Evolutionary conservation across 2,329 filamentous ascomycete species (phyloP).

Genomic region (Lasiodiplodia theobromae): DNA sequence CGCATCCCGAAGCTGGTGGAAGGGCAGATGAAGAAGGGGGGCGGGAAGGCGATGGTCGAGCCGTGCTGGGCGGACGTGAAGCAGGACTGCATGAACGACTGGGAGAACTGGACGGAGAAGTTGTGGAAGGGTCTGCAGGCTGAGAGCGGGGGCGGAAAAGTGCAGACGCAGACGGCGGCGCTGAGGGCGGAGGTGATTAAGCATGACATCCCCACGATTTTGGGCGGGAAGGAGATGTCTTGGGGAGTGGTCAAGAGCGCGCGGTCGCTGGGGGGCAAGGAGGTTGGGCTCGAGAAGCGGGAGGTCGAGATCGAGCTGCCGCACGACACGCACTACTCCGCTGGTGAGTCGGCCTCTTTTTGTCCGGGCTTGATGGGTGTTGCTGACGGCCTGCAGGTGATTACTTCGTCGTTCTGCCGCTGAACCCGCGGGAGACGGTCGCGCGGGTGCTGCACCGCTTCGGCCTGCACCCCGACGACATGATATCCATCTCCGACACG

Average conservation of each 20-base stretch:
- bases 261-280: conserved; percentile 13
- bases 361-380: not conserved
- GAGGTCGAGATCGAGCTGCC: conserved; percentile 22
- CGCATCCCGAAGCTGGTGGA: conserved; percentile 55
- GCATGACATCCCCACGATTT: conserved; percentile 24
- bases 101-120: conserved; percentile 33
- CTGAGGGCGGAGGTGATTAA: conserved; percentile 3
- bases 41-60: conserved; percentile 57
- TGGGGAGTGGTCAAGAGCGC: conserved; percentile 18
- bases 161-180: not conserved
- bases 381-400: conserved; percentile 10
- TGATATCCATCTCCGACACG: conserved; percentile 12
- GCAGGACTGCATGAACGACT: conserved; percentile 33
- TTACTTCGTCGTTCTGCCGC: conserved; percentile 20
- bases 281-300: conserved; percentile 31
- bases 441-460: not conserved
- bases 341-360: not conserved
- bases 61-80: conserved; percentile 64
- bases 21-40: conserved; percentile 57
- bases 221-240: conserved; percentile 31
- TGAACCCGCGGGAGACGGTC: not conserved
- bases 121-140: conserved; percentile 31
- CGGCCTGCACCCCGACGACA: conserved; percentile 4
- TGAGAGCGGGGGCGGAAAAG: not conserved
- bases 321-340: not conserved